These are phyloP conservation scores for Gorgonomyces haynaldii DNA, from an alignment of 192 early-diverging fungal species.

Conservation along the genomic window DNA sequence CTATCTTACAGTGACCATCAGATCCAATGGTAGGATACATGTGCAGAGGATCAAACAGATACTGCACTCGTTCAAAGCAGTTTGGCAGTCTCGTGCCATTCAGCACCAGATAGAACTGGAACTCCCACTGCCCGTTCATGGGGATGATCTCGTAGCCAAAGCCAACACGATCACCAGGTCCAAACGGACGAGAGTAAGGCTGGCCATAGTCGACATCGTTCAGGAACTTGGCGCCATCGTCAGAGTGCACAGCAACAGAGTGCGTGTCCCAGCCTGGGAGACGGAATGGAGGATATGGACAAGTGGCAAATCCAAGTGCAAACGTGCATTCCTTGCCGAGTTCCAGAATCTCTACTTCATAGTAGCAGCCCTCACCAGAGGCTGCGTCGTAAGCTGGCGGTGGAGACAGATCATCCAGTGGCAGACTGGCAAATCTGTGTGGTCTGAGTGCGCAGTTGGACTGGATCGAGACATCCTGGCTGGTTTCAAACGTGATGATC, in stretches of 20 bases:
- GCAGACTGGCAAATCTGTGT: background rate
- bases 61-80: background rate
- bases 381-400: background rate
- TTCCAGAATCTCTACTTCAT: background rate
- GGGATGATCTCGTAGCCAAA: background rate
- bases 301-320: conserved; percentile 1
- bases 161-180: background rate
- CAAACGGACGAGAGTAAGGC: background rate
- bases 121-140: background rate
- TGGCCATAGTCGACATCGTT: background rate
- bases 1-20: background rate
- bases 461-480: background rate
- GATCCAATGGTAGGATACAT: conserved; percentile 1
- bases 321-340: background rate
- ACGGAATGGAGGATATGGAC: background rate
- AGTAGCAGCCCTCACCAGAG: background rate
- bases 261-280: background rate
- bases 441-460: background rate
- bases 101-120: background rate
- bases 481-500: background rate
- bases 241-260: background rate
- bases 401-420: background rate
- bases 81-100: background rate
- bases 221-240: background rate
- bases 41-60: background rate